A percentile compares a stretch with the other conserved stretches of the same genome.
These are phyloP conservation scores for Prunus padus DNA, from an alignment of 306 rosid genomes.

Conservation along the genomic window DNA sequence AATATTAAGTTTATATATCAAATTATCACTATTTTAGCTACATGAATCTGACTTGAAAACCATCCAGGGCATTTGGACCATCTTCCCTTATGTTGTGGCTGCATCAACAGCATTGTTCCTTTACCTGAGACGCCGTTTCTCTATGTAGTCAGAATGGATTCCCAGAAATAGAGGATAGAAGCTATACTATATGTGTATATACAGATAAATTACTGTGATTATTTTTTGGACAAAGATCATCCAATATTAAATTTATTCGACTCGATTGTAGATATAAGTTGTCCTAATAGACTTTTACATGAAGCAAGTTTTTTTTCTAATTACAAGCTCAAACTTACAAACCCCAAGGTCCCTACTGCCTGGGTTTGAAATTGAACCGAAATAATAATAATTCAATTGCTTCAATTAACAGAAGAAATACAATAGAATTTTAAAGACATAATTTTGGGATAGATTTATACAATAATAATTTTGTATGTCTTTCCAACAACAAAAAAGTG, in stretches of 20 bases:
- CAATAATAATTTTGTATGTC: neutral
- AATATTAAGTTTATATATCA: neutral
- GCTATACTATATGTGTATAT: neutral
- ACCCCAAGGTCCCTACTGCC: too few species aligned
- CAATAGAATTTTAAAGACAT: neutral
- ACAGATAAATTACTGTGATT: constrained; percentile 9
- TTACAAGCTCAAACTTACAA: too few species aligned
- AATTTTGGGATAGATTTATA: neutral
- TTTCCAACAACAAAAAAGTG: too few species aligned
- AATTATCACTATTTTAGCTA: constrained; percentile 1
- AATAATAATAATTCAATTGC: neutral
- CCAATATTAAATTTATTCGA: neutral
- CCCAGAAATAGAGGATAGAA: constrained; percentile 1
- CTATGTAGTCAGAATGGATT: constrained; percentile 27
- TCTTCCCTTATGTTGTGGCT: constrained; percentile 58
- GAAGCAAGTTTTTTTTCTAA: too few species aligned
- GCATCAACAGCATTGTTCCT: constrained; percentile 58
- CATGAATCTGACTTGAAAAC: constrained; percentile 21
- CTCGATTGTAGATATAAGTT: neutral
- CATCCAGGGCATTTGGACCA: constrained; percentile 58
- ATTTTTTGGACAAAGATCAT: neutral
- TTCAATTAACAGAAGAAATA: neutral
- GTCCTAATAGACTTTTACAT: neutral
- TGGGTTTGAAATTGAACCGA: too few species aligned
- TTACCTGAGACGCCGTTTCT: constrained; percentile 33